Evolutionary conservation across 228 moss, liverwort and hornwort species (phyloP), one percentile per base, ranked within the genome.

Genomic region (Sphagnum fallax): DNA sequence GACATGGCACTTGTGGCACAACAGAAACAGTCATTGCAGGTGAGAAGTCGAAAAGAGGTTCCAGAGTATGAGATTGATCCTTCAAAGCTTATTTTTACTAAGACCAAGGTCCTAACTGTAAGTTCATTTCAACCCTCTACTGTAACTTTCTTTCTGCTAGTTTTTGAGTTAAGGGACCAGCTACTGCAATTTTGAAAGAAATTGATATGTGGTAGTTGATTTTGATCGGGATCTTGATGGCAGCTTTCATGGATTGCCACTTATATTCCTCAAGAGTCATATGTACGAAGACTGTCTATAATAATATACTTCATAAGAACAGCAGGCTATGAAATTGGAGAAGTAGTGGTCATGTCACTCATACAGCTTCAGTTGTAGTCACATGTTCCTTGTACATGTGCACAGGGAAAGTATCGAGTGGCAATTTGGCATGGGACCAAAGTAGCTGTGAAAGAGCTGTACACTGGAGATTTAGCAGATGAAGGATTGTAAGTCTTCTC

Each of bases 21-120:
- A 5, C 71, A 84, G 84, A 73, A 64, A 50, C 73, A 77, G 50
- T 84, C 80, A 69, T 80, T 84, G 84, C 77, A 77, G 66, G 84
- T 84, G 52, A 73, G 75, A 65, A 73, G 77, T 32, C 65, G 50
- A 75, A 80, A 71, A 65, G 80, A 81, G 60, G 84, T 93, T 66
- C 95, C 95, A 6, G 95, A 95, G 76, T 95, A 95, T 66, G 95
- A 95, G 78, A 90, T 95, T 63, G 70, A 80, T 67, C 90, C 82
- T 68, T n/a, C 66, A 14, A 86, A 84, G 48, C 74, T 95, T 62
- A 60, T 67, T 66, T 82, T 83, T 64, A 69, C 71, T 14, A 83
- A 73, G 61, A 67, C 69, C 47, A 80, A 75, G 63, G 53, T 80
- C 71, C 79, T 75, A 32, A 82, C 77, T 76, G 86, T 82, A 73